Conservation (phyloP, 2,329 filamentous ascomycete genomes). For the Cadophora malorum region DNA sequence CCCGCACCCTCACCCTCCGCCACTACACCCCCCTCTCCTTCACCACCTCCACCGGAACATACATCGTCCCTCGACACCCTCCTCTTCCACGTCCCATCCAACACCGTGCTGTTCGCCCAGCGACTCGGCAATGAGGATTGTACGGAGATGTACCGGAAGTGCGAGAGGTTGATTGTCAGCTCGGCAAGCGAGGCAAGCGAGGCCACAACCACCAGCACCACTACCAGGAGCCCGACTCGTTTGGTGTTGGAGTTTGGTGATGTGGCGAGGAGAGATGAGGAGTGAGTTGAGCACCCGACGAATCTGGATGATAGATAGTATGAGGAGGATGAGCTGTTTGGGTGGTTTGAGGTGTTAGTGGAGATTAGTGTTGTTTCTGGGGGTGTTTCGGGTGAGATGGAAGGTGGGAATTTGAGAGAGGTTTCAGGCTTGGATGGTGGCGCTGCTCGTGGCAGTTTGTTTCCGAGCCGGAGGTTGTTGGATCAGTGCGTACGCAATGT, state of each 20-base stretch:
- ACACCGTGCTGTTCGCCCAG: not conserved
- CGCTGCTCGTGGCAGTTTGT: not conserved
- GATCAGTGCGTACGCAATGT: not conserved
- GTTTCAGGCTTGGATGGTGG: not conserved
- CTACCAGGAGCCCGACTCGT: not conserved
- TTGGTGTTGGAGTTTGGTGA: not conserved
- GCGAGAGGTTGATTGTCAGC: not conserved
- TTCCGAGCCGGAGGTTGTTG: not conserved
- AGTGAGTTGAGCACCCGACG: not conserved
- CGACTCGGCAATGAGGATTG: not conserved
- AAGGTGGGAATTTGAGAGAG: not conserved
- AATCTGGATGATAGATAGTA: not conserved
- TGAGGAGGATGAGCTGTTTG: not conserved
- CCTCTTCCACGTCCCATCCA: not conserved
- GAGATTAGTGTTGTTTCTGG: too few relatives aligned
- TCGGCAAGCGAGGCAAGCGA: not conserved
- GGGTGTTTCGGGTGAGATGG: too few relatives aligned
- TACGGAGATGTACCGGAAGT: not conserved
- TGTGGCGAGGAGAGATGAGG: not conserved
- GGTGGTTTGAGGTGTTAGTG: not conserved
- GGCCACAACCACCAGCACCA: too few relatives aligned
- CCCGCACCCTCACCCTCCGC: not conserved
- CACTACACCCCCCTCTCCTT: not conserved
- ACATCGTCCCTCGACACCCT: conserved; percentile 1
- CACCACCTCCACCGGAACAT: not conserved